Base-by-base conservation (phyloP, 129 eudicot species). In the Artemisia annua region DNA sequence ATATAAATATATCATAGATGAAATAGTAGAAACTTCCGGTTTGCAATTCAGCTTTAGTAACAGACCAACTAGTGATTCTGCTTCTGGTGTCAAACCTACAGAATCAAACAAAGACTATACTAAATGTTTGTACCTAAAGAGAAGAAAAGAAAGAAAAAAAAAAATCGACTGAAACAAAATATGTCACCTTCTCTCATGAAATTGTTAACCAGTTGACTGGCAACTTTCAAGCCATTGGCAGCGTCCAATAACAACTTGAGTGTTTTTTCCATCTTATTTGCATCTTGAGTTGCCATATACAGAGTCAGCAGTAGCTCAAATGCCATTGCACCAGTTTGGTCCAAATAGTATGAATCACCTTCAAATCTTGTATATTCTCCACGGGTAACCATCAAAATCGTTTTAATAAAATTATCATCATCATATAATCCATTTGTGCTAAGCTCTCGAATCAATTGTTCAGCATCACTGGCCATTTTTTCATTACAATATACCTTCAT, bases 401-500 rank as follows among this genome's bases (percentile, higher is more conserved):
- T 81, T 74, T 69, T 79, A 65, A 83, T 15, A 54, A 84, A 85
- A 32, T 71, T 71, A 71, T 71, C 77, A 51, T 83, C 85, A 75
- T 84, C 73, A 28, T 82, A 71, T 19, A 69, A 82, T 56, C 81
- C 67, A 10, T 62, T 74, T 49, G 22, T 53, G 70, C 73, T 68
- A 67, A 89, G 79, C 74, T 86, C 91, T 77, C 75, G 78, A 46
- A 90, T 71, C 74, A 90, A 82, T 71, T 79, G 84, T 66, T 82
- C 89, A 1, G 80, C 92, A 43, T 90, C 97, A 63, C 59, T 54
- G 15, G 69, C 54, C 98, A 86, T 84, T 9, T 87, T 86, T 62
- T 79, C 93, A 76, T 70, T 88, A 77, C 86, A 84, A 72, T 89
- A 94, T 50, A 94, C 64, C 80, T 79, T 83, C 87, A 94, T 79